These are phyloP conservation scores for Aschersonia sp. DNA, from an alignment of 2,329 filamentous ascomycete species.

Conservation along the genomic window DNA sequence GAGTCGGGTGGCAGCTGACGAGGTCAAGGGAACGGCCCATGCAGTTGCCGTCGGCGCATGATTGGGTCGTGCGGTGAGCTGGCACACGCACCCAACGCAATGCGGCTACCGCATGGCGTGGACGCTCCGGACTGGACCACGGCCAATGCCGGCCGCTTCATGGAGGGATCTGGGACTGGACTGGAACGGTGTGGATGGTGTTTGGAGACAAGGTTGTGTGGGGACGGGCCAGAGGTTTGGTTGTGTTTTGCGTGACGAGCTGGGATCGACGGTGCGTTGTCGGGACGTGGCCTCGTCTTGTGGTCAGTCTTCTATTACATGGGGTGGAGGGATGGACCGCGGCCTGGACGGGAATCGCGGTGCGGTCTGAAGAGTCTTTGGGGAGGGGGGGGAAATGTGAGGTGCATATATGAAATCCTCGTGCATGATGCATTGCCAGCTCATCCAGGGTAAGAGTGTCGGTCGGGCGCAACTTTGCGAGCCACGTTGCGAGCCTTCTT, in stretches of 20 bases:
- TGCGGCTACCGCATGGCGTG: conserved; percentile 12
- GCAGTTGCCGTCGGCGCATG: conserved; percentile 5
- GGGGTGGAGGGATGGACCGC: not conserved
- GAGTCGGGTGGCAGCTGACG: not conserved
- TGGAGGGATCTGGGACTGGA: conserved; percentile 7
- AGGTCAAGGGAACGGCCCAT: not conserved
- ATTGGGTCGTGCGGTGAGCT: conserved; percentile 14
- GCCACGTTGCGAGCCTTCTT: not conserved
- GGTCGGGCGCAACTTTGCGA: too few relatives aligned
- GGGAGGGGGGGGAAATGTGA: not conserved
- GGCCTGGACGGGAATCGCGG: not conserved
- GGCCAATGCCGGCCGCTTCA: conserved; percentile 7
- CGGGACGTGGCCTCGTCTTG: too few relatives aligned
- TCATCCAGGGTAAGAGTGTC: not conserved
- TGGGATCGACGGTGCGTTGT: too few relatives aligned
- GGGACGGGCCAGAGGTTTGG: too few relatives aligned
- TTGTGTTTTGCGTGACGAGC: too few relatives aligned
- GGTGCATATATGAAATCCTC: not conserved
- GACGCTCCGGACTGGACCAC: conserved; percentile 12
- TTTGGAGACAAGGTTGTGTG: too few relatives aligned
- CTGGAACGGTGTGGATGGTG: too few relatives aligned
- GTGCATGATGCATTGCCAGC: conserved; percentile 3
- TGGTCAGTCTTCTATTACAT: too few relatives aligned
- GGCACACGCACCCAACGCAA: conserved; percentile 9
- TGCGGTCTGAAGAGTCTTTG: not conserved